Conservation (phyloP, 192 early-diverging fungal genomes). For the Kickxella alabastrina region DNA sequence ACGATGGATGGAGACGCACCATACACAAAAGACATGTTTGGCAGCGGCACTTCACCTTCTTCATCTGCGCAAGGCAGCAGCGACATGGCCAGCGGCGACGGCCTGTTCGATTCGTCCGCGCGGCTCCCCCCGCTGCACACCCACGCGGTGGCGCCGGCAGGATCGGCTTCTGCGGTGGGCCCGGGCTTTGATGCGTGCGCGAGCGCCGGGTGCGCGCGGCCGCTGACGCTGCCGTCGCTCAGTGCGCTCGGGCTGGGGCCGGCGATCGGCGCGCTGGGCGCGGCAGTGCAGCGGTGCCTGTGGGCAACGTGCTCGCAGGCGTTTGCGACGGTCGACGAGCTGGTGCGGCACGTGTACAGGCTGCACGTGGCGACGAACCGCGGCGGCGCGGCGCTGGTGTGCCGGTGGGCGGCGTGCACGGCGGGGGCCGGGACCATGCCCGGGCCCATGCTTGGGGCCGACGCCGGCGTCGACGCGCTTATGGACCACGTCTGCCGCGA, state of each 20-base stretch:
- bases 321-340: conserved; percentile 43
- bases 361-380: conserved; percentile 49
- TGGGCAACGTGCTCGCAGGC: conserved; percentile 68
- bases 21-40: no score
- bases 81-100: neutral
- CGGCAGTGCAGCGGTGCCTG: conserved; percentile 52
- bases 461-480: conserved; percentile 53
- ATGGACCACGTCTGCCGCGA: conserved; percentile 60
- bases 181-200: conserved; percentile 19
- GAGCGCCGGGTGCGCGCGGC: conserved; percentile 26
- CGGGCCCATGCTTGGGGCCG: no score
- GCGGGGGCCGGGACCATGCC: no score
- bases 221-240: conserved; percentile 41
- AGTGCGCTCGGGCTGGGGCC: conserved; percentile 37
- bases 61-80: no score
- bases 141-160: conserved; percentile 23
- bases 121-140: conserved; percentile 38
- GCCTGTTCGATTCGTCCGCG: neutral
- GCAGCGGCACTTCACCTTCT: no score
- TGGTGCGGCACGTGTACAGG: conserved; percentile 50
- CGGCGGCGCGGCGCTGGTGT: conserved; percentile 27
- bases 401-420: conserved; percentile 63
- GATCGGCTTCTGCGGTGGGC: no score
- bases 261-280: neutral
- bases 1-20: no score